phyloP scores from a whole-genome alignment of 1,139 yeast genomes.

The Kurtzmaniella natalensis region DNA sequence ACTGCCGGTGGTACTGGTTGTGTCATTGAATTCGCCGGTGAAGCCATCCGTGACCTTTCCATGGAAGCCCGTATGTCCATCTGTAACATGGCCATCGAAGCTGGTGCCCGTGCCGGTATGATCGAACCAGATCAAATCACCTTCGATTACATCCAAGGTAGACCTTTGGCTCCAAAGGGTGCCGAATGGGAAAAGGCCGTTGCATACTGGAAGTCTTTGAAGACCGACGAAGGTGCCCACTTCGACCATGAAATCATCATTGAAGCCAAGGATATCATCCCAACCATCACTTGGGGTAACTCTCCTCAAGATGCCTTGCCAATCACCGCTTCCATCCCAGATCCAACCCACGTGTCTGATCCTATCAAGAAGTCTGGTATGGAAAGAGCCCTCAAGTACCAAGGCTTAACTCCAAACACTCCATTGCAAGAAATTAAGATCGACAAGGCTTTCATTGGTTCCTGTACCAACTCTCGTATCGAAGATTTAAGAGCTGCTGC shows the following conservation, averaged over 20 bases:
- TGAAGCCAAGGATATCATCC: constrained; percentile 79
- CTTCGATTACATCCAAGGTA: constrained; percentile 81
- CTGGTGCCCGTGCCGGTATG: constrained; percentile 99
- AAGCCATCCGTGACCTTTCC: constrained; percentile 80
- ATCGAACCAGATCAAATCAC: constrained; percentile 91
- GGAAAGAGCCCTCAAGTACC: constrained; percentile 86
- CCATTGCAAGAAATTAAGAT: constrained; percentile 68
- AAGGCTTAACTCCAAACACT: constrained; percentile 84
- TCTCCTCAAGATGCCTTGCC: constrained; percentile 99
- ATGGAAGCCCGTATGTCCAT: constrained; percentile 99
- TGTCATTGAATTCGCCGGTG: constrained; percentile 95
- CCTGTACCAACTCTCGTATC: constrained; percentile 96
- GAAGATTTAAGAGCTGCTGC: constrained; percentile 98
- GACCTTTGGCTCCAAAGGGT: constrained; percentile 93
- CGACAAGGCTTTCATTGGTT: constrained; percentile 95
- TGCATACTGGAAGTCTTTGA: constrained; percentile 81
- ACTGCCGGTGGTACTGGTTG: constrained; percentile 99
- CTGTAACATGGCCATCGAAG: constrained; percentile 98
- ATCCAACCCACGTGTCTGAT: constrained; percentile 69
- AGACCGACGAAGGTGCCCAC: constrained; percentile 83
- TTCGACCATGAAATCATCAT: constrained; percentile 83
- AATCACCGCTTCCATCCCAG: constrained; percentile 84
- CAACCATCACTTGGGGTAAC: constrained; percentile 99
- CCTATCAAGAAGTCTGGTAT: constrained; percentile 78
- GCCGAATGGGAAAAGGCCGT: constrained; percentile 94